Evolutionary conservation across 2,329 filamentous ascomycete genomes (phyloP), one percentile per base, ranked within the genome.

Genomic region (Teratosphaeriaceae sp.): DNA sequence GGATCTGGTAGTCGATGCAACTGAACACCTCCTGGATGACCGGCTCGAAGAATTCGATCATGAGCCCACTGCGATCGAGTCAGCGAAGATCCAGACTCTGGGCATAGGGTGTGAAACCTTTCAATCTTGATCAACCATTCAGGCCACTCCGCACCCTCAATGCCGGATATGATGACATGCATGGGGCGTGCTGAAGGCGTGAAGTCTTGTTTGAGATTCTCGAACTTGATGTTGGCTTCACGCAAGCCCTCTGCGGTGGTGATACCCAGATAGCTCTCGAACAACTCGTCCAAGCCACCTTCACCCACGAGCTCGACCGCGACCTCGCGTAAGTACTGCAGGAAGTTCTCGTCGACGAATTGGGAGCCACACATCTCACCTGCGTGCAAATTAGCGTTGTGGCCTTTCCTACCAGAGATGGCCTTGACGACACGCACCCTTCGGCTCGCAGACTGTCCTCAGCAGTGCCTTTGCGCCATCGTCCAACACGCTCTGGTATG

Each of bases 281-380:
- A 37, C 8, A 37, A 18, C 7, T 11, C 20, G 6, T 37, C 16
- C 5, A 19, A 41, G 19, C 27, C 15, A 15, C 27, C 37, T 16
- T 40, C 21, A 19, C 23, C 11, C n/a, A 11, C 22, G n/a, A 18
- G 9, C 12, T n/a, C 8, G 23, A 35, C 3, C 15, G 13, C 35
- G 8, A 9, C 27, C 11, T 2, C 7, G 9, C 33, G 11, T 16
- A 49, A 21, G 36, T 37, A 49, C 9, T n/a, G 8, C 5, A 45
- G 9, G 21, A 47, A 47, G 2, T 31, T 23, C 8, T 36, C 18
- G 18, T 41, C 42, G 18, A 47, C 38, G n/a, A 42, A 34, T 19
- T 44, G 37, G 13, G 44, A 49, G 15, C 44, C 47, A 34, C 38
- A 42, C 5, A 49, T 33, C 16, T 19, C 38, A 19, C 43, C 43